These are phyloP conservation scores for Talaromyces sp. DNA, from an alignment of 2,329 filamentous ascomycete genomes.

Conservation along the genomic window DNA sequence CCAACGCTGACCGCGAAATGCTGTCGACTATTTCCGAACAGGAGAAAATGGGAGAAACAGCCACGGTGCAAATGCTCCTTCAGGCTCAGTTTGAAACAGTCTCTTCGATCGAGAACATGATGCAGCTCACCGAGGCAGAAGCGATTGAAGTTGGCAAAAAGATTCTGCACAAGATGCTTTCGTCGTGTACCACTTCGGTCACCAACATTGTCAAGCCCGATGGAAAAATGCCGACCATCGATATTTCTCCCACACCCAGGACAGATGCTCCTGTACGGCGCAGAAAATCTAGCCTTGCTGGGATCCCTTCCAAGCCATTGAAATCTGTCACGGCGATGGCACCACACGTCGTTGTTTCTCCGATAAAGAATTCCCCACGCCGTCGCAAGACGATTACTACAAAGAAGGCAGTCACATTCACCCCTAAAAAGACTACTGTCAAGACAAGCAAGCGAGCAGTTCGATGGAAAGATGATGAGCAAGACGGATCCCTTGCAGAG, in stretches of 20 bases:
- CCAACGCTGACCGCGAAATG: slow-evolving; percentile 75
- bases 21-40: slow-evolving; percentile 74
- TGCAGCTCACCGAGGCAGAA: slow-evolving; percentile 76
- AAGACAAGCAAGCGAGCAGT: slow-evolving; percentile 75
- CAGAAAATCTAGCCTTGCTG: slow-evolving; percentile 47
- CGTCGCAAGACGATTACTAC: slow-evolving; percentile 61
- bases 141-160: slow-evolving; percentile 74
- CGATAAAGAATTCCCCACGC: slow-evolving; percentile 73
- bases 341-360: slow-evolving; percentile 48
- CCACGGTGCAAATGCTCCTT: slow-evolving; percentile 75
- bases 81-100: slow-evolving; percentile 91
- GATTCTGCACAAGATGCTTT: slow-evolving; percentile 72
- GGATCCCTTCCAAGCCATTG: slow-evolving; percentile 23
- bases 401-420: slow-evolving; percentile 74
- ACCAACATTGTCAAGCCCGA: slow-evolving; percentile 90
- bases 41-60: slow-evolving; percentile 74
- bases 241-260: slow-evolving; percentile 66
- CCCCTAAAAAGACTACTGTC: slow-evolving; percentile 60
- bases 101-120: slow-evolving; percentile 73
- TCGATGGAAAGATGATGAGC: slow-evolving; percentile 87
- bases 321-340: slow-evolving; percentile 27
- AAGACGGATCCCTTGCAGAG: slow-evolving; percentile 80
- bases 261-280: slow-evolving; percentile 72
- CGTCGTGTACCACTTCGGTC: slow-evolving; percentile 67
- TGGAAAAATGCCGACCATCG: slow-evolving; percentile 52